Evolutionary conservation across 1,139 yeast genomes (phyloP), one percentile per base, ranked within the genome.

Genomic region (Nakaseomyces uthaithaninus): DNA sequence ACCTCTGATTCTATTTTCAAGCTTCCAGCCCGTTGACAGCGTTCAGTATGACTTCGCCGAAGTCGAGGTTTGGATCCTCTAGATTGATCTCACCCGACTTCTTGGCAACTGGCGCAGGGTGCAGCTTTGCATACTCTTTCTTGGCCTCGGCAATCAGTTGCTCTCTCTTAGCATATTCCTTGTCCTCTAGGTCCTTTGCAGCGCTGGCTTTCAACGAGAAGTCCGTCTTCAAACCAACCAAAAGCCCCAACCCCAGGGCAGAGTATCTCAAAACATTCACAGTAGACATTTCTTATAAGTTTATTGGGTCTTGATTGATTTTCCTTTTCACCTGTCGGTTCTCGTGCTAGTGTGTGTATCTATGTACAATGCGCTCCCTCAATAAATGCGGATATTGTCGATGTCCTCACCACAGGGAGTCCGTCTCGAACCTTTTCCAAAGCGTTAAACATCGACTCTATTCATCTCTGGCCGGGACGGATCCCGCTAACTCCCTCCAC

Each of bases 41-140:
- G 44, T 67, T 63, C 53, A 71, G 56, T 45, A 72, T 67, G 36
- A 69, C 71, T 43, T 66, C 68, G 44, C 69, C 95, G 52, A 83
- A 72, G 64, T 89, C 96, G 64, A 86, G 75, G 71, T 86, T 82
- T 54, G 94, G 93, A 66, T 87, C 95, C 58, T 85, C 93, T 66
- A 89, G 74, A 68, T 86, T 80, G 53, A 84, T 69, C 43, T 79
- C 68, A 43, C 66, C 3, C 8, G 41, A 14, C 5, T 27, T 62
- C 28, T 55, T 38, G 10, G 43, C 37, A 45, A 36, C 28, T 20
- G 26, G 39, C 12, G 20, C 43, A 23, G 63, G 66, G 26, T 81
- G 72, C 60, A 78, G 67, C 64, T 75, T 81, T 54, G 86, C 87
- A 66, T 73, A 91, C 68, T 84, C 89, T 42, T 79, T 81, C 72